These are phyloP conservation scores for Thelephora terrestris DNA, from an alignment of 1,284 basidiomycete genomes.

Conservation along the genomic window DNA sequence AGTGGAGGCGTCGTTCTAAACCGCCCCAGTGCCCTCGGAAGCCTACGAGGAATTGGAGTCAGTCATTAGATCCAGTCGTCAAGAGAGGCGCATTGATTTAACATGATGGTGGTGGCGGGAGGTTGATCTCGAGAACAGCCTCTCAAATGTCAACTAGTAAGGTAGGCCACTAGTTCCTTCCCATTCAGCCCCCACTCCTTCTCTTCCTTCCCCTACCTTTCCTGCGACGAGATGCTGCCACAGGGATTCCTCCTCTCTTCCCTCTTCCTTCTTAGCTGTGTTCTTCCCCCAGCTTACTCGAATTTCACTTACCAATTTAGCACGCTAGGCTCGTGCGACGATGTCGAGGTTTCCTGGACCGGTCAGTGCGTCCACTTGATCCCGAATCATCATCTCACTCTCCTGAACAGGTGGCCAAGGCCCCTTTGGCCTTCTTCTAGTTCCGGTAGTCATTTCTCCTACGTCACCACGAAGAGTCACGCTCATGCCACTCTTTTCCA, in stretches of 20 bases:
- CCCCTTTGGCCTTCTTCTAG: slow-evolving; percentile 49
- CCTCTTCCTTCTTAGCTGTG: slow-evolving; percentile 13
- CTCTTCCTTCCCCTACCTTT: slow-evolving; percentile 15
- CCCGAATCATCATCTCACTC: slow-evolving; percentile 1
- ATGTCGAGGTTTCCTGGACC: slow-evolving; percentile 49
- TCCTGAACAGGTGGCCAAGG: slow-evolving; percentile 41
- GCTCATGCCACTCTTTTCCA: slow-evolving; percentile 1
- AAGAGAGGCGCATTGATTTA: no score
- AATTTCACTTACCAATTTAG: slow-evolving; percentile 32
- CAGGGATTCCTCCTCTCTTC: slow-evolving; percentile 14
- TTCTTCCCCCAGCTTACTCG: slow-evolving; percentile 32
- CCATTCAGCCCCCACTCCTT: slow-evolving; percentile 7
- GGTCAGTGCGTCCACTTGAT: slow-evolving; percentile 32
- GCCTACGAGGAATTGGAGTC: no score
- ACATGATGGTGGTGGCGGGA: no score
- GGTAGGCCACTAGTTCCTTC: background rate
- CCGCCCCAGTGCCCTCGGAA: no score
- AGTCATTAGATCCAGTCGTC: no score
- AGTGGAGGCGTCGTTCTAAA: no score
- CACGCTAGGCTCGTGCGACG: slow-evolving; percentile 48
- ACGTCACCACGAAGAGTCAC: background rate
- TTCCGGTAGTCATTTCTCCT: slow-evolving; percentile 39
- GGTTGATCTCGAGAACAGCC: no score
- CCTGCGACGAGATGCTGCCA: slow-evolving; percentile 10
- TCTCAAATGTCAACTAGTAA: no score